Evolutionary conservation across 164 flowering plant species (phyloP).

Genomic region (Chloranthus sessilifolius): DNA sequence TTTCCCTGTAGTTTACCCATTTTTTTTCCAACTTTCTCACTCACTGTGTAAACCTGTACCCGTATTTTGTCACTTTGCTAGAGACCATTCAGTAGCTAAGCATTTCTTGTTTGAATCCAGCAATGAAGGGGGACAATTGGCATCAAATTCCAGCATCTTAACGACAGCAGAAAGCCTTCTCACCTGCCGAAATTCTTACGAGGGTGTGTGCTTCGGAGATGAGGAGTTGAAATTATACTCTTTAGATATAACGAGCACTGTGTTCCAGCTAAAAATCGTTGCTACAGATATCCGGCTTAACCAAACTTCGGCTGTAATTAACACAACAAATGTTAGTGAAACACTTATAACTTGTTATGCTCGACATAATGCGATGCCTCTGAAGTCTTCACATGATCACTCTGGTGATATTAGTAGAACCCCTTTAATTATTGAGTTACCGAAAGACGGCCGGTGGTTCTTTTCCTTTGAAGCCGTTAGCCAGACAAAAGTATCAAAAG

Average conservation of each 20-base stretch:
- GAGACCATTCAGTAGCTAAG: neutral
- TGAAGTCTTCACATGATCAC: slow-evolving; percentile 46
- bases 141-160: neutral
- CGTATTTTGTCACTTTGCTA: no score
- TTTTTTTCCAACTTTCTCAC: no score
- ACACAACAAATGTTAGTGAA: slow-evolving; percentile 19
- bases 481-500: slow-evolving; percentile 31
- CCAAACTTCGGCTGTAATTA: slow-evolving; percentile 20
- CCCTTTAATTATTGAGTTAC: slow-evolving; percentile 47
- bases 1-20: no score
- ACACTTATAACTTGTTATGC: slow-evolving; percentile 49
- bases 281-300: slow-evolving; percentile 33
- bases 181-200: slow-evolving; percentile 38
- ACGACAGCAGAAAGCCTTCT: slow-evolving; percentile 23
- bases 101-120: neutral
- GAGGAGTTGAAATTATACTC: slow-evolving; percentile 43
- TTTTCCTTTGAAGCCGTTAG: slow-evolving; percentile 36
- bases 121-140: neutral
- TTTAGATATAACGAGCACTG: slow-evolving; percentile 41
- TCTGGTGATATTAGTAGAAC: slow-evolving; percentile 34
- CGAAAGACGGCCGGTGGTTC: slow-evolving; percentile 82
- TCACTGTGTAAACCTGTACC: no score
- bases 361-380: slow-evolving; percentile 70
- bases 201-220: slow-evolving; percentile 37
- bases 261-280: slow-evolving; percentile 37